Percentiles rank a stretch among this genome's conserved stretches.
Evolutionary conservation across 2,329 filamentous ascomycete species (phyloP).

Genomic region (Pseudomassariella vexata): DNA sequence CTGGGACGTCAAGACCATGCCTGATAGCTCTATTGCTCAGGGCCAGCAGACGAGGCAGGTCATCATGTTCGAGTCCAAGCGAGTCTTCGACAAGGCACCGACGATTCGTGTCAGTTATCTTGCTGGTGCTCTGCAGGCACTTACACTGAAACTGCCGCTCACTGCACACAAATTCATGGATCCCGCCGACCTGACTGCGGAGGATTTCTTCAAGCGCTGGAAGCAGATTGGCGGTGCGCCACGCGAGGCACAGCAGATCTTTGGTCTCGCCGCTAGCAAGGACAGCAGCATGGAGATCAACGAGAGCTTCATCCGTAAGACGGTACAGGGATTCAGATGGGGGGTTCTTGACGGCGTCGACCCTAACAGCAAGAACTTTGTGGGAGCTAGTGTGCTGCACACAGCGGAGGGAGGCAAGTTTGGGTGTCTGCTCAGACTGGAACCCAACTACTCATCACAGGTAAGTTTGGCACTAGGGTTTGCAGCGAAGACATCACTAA

Average conservation of each 20-base stretch:
- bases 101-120: constrained; percentile 94
- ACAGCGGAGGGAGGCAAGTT: constrained; percentile 82
- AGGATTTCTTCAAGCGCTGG: constrained; percentile 99
- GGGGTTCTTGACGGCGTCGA: constrained; percentile 80
- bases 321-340: constrained; percentile 85
- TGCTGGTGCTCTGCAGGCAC: constrained; percentile 83
- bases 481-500: too few relatives aligned
- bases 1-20: constrained; percentile 82
- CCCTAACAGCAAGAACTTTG: constrained; percentile 88
- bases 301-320: constrained; percentile 63
- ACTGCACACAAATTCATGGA: constrained; percentile 96
- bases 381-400: constrained; percentile 82
- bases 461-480: too few relatives aligned
- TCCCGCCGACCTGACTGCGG: constrained; percentile 73
- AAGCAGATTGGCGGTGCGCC: constrained; percentile 91
- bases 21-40: constrained; percentile 72
- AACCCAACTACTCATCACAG: constrained; percentile 89
- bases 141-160: constrained; percentile 86
- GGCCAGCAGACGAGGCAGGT: constrained; percentile 84
- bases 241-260: constrained; percentile 83
- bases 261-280: constrained; percentile 55
- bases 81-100: constrained; percentile 74
- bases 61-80: constrained; percentile 85
- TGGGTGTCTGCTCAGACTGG: constrained; percentile 85
- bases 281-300: constrained; percentile 59